These are phyloP conservation scores for Penicillium expansum DNA, from an alignment of 2,329 filamentous ascomycete species.

Conservation along the genomic window DNA sequence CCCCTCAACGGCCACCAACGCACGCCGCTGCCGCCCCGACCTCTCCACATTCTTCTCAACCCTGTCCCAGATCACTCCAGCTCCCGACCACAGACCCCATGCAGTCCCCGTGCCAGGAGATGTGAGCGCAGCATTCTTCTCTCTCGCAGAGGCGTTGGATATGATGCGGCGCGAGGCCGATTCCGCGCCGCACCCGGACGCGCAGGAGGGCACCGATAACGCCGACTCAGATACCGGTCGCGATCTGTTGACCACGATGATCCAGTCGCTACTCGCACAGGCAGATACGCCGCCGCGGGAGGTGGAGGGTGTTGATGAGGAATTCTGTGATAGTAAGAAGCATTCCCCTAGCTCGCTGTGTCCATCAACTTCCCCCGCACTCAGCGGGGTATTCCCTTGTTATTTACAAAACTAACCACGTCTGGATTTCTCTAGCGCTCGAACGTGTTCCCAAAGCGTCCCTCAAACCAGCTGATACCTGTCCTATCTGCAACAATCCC, in stretches of 20 bases:
- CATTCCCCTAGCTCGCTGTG: not conserved
- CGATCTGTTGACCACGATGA: slow-evolving; percentile 53
- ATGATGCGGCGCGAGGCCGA: slow-evolving; percentile 49
- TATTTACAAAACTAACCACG: not conserved
- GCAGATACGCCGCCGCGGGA: slow-evolving; percentile 60
- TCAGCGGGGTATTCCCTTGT: not conserved
- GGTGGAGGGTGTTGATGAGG: slow-evolving; percentile 60
- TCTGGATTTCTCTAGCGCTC: slow-evolving; percentile 41
- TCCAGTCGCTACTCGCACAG: slow-evolving; percentile 53
- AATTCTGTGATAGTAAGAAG: slow-evolving; percentile 53
- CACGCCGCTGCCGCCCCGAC: slow-evolving; percentile 56
- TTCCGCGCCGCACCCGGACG: slow-evolving; percentile 47
- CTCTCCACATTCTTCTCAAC: slow-evolving; percentile 64
- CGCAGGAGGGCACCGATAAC: slow-evolving; percentile 19
- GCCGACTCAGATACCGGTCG: slow-evolving; percentile 35
- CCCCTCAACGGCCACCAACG: slow-evolving; percentile 25
- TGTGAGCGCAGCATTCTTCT: slow-evolving; percentile 58
- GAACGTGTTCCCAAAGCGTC: slow-evolving; percentile 57
- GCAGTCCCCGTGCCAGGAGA: slow-evolving; percentile 60
- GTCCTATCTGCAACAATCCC: slow-evolving; percentile 60
- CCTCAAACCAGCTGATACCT: slow-evolving; percentile 53
- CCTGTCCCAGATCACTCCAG: slow-evolving; percentile 56
- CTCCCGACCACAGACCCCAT: slow-evolving; percentile 53
- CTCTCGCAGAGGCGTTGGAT: slow-evolving; percentile 60
- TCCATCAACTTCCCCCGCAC: not conserved